Conservation (phyloP, 495 filamentous ascomycete genomes). For the Trichocladium uniseriatum region DNA sequence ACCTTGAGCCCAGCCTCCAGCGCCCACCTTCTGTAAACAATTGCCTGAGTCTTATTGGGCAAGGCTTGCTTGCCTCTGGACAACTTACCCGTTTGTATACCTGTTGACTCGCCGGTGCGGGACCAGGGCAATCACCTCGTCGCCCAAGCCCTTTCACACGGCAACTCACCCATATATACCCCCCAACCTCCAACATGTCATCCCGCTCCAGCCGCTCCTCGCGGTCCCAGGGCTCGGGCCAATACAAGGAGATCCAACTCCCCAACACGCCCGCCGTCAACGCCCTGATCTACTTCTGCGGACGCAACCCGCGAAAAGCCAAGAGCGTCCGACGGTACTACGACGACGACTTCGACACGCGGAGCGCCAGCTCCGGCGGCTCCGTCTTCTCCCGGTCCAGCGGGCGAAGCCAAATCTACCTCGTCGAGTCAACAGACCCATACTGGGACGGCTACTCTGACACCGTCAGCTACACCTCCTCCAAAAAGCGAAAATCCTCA, state of each 20-base stretch:
- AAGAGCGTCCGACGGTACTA: slow-evolving; percentile 18
- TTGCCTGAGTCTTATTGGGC: background rate
- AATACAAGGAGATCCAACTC: slow-evolving; percentile 8
- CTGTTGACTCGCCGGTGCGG: slow-evolving; percentile 4
- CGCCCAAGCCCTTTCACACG: background rate
- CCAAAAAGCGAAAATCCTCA: background rate
- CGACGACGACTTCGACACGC: slow-evolving; percentile 14
- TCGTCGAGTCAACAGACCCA: slow-evolving; percentile 7
- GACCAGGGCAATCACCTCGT: background rate
- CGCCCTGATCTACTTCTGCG: slow-evolving; percentile 17
- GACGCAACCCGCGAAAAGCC: slow-evolving; percentile 19
- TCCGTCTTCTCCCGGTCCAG: slow-evolving; percentile 14
- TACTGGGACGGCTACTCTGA: slow-evolving; percentile 10
- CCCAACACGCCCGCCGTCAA: slow-evolving; percentile 18
- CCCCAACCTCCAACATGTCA: slow-evolving; percentile 7
- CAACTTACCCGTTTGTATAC: background rate
- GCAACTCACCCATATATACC: background rate
- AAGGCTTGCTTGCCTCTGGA: background rate
- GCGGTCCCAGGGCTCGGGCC: slow-evolving; percentile 6
- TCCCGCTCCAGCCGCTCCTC: slow-evolving; percentile 7
- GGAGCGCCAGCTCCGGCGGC: slow-evolving; percentile 14
- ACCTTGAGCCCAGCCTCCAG: background rate
- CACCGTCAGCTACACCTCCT: background rate
- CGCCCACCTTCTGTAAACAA: background rate
- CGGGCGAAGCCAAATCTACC: slow-evolving; percentile 10